Evolutionary conservation across 2,329 filamentous ascomycete genomes (phyloP).

Genomic region (Hymenoscyphus repandus): DNA sequence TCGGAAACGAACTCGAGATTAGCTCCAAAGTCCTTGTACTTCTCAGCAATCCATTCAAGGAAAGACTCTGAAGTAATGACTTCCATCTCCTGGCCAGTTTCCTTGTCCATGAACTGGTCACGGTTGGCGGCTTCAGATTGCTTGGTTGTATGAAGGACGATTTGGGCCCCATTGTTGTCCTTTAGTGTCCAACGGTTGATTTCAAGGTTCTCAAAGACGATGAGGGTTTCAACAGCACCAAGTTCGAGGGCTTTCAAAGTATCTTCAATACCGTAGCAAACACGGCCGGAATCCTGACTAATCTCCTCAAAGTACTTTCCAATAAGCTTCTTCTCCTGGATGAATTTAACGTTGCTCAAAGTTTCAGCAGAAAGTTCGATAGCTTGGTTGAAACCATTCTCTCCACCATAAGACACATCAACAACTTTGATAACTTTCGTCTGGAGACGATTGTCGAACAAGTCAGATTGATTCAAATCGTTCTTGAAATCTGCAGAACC

Average conservation of each 20-base stretch:
- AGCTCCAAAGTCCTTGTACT: constrained; percentile 97
- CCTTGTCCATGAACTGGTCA: constrained; percentile 87
- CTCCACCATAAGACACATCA: constrained; percentile 96
- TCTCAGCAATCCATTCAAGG: constrained; percentile 99
- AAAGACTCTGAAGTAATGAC: constrained; percentile 81
- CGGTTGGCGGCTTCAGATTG: constrained; percentile 70
- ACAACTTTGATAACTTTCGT: constrained; percentile 99
- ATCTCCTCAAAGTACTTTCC: constrained; percentile 99
- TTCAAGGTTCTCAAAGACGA: constrained; percentile 96
- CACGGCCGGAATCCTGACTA: constrained; percentile 90
- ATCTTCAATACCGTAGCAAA: constrained; percentile 98
- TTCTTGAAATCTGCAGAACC: constrained; percentile 99
- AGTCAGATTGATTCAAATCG: constrained; percentile 92
- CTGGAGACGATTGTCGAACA: constrained; percentile 90
- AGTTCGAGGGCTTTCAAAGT: constrained; percentile 95
- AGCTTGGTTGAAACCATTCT: constrained; percentile 99
- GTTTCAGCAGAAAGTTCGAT: constrained; percentile 95
- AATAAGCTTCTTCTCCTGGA: constrained; percentile 99
- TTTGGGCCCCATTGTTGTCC: constrained; percentile 64
- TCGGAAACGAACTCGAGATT: constrained; percentile 96
- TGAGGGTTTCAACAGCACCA: constrained; percentile 88
- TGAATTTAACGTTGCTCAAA: constrained; percentile 98
- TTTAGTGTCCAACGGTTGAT: constrained; percentile 89
- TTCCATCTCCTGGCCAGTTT: constrained; percentile 97
- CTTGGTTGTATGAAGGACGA: constrained; percentile 85